Base-by-base conservation (phyloP, 2,329 filamentous ascomycete species). In the Penicillium carneum region DNA sequence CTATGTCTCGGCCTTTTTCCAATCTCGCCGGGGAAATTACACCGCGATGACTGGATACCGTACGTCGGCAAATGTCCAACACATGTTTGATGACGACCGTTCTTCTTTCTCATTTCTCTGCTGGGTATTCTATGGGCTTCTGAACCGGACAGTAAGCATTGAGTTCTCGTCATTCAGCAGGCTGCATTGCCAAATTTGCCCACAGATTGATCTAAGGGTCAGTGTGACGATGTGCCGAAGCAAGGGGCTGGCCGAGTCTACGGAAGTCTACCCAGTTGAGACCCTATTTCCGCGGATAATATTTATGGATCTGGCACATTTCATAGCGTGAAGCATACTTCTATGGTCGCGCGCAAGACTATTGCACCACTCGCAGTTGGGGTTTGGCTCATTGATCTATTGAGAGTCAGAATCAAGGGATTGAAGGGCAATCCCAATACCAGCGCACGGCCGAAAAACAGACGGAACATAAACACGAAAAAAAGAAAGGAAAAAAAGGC, bases 201-300 rank as follows among this genome's bases (percentile, higher is more conserved):
- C 26, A 36, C 31, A 31, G 14, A 18, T 34, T 33, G 55, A 57
- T 61, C 58, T 53, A 68, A 64, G 63, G 65, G 56, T 66, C 65
- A 65, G 59, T 52, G 63, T 62, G 66, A 67, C 46, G 60, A 61
- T 52, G 36, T 2, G 39, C 31, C 16, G 55, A 68, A 63, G 68
- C 57, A 70, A 70, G 68, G 68, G 65, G 67, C 43, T 62, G 46
- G 55, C 42, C 46, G 45, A 62, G 56, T 62, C 54, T 63, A 67
- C 61, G 49, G 46, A 65, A 54, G 49, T 59, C 38, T 58, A 56
- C 55, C 18, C 34, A 31, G 51, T 29, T 20, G n/a, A 34, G 39
- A 56, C 31, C 36, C 43, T 29, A 55, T 34, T 58, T 52, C 7
- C 9, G 42, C 20, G 3, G 33, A 38, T 38, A 26, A 26, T 26